These are phyloP conservation scores for Quercus wislizeni DNA, from an alignment of 306 rosid genomes.

Conservation along the genomic window DNA sequence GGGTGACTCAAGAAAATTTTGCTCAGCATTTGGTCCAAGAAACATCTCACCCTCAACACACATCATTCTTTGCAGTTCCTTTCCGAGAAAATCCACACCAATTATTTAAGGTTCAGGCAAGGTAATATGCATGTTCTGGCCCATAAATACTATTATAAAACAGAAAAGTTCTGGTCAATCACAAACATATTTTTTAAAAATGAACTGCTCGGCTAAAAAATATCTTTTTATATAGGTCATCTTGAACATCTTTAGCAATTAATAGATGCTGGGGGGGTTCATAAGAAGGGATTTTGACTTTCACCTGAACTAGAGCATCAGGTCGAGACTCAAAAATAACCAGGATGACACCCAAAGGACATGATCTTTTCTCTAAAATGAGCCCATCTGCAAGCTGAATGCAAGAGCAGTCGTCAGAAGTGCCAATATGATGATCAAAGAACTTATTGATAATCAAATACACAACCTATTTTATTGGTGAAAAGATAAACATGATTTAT, in stretches of 20 bases:
- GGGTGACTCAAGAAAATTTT: not conserved
- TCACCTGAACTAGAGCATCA: conserved; percentile 95
- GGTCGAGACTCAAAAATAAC: conserved; percentile 93
- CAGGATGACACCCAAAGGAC: conserved; percentile 84
- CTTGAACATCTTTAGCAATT: conserved; percentile 14
- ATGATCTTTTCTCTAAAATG: conserved; percentile 60
- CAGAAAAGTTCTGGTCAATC: not conserved
- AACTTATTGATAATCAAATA: not conserved
- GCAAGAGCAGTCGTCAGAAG: conserved; percentile 30
- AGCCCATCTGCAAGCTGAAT: conserved; percentile 76
- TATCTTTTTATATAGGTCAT: conserved; percentile 1
- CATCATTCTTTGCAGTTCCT: not conserved
- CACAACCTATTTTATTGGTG: not conserved
- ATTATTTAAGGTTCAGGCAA: not conserved
- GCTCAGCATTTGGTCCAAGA: not conserved
- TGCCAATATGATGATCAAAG: conserved; percentile 10
- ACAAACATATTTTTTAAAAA: not conserved
- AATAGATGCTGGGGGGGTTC: conserved; percentile 5
- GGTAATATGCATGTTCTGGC: not conserved
- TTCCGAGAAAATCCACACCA: not conserved
- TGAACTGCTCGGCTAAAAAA: conserved; percentile 1
- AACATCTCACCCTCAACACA: not conserved
- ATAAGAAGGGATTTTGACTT: conserved; percentile 8
- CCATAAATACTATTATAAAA: not conserved
- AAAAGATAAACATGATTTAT: not conserved